Base-by-base conservation (phyloP, 108 stramenopile genomes). In the Stephanodiscus triporus region DNA sequence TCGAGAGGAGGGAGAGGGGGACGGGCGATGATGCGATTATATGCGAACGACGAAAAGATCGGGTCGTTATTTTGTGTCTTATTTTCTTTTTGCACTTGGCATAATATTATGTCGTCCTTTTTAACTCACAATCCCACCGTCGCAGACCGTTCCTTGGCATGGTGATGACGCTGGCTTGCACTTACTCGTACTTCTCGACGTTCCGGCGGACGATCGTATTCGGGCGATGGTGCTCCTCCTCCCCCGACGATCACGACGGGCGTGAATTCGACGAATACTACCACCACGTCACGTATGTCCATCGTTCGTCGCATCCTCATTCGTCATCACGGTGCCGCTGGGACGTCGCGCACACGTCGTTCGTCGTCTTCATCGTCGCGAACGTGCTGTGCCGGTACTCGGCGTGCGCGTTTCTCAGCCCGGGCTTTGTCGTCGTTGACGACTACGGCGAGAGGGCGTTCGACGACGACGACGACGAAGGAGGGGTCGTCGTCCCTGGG, bases 351-450 rank as follows among this genome's bases (percentile, higher is more conserved):
- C 82, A 89, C 63, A 71, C 81, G 55, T 30, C 63, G 6, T 36
- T 85, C 24, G 88, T 89, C 1, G 20, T 65, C 22, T 89, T 89
- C 68, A 69, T 92, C 14, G 73, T 69, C 1, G 38, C 65, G 1
- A 90, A 92, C 77, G 86, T 95, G 55, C 29, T 92, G 10, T 88
- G 81, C 29, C 66, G 89, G 49, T 92, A 82, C 58, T 29, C 84
- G 10, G 63, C 37, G 29, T 81, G 89, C 36, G 80, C 63, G 45
- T 85, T 84, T 76, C 45, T 38, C 27, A 89, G 89, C 32, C 93
- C 93, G 10, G 93, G 93, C 10, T 80, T 95, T 49, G 87, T 72
- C 49, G 16, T 73, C 13, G 63, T 4, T 29, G 64, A 32, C 24
- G 26, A 27, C 27, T 10, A 27, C 9, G 20, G 3, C n/a, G 14